Percentiles rank a stretch among this genome's conserved stretches.
Evolutionary conservation across 768 basidiomycete genomes (phyloP).

Genomic region (Podaxis carcinomalis): DNA sequence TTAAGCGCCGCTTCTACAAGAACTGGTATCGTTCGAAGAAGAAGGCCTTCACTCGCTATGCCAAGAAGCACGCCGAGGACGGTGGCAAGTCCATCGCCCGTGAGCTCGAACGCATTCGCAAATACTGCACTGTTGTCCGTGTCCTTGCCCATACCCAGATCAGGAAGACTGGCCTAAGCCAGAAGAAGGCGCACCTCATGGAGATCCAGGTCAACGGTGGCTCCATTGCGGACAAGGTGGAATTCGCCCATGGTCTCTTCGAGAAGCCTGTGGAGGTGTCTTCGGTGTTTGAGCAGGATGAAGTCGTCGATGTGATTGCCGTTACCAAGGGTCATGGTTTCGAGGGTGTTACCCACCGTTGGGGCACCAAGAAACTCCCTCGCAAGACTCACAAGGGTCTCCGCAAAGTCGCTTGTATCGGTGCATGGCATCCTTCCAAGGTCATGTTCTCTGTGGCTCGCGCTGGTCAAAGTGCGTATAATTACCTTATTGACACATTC

Average conservation of each 20-base stretch:
- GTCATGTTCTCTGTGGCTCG: slow-evolving; percentile 99
- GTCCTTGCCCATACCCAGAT: slow-evolving; percentile 99
- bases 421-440: slow-evolving; percentile 98
- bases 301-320: slow-evolving; percentile 94
- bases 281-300: slow-evolving; percentile 92
- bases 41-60: slow-evolving; percentile 99
- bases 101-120: slow-evolving; percentile 98
- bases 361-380: slow-evolving; percentile 99
- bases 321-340: slow-evolving; percentile 99
- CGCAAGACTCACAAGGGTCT: slow-evolving; percentile 99
- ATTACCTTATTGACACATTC: not conserved
- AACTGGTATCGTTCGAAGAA: slow-evolving; percentile 99
- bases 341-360: slow-evolving; percentile 98
- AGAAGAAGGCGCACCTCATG: slow-evolving; percentile 99
- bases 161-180: slow-evolving; percentile 93
- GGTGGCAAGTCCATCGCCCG: slow-evolving; percentile 87
- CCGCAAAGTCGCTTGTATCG: slow-evolving; percentile 98
- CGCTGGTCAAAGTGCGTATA: slow-evolving; percentile 92
- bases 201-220: slow-evolving; percentile 99
- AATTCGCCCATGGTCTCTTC: slow-evolving; percentile 89
- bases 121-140: slow-evolving; percentile 99
- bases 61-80: slow-evolving; percentile 98
- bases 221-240: slow-evolving; percentile 93
- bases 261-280: slow-evolving; percentile 91
- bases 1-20: slow-evolving; percentile 99